Conservation (phyloP, 2,329 filamentous ascomycete genomes). For the Geosmithia putterillii region DNA sequence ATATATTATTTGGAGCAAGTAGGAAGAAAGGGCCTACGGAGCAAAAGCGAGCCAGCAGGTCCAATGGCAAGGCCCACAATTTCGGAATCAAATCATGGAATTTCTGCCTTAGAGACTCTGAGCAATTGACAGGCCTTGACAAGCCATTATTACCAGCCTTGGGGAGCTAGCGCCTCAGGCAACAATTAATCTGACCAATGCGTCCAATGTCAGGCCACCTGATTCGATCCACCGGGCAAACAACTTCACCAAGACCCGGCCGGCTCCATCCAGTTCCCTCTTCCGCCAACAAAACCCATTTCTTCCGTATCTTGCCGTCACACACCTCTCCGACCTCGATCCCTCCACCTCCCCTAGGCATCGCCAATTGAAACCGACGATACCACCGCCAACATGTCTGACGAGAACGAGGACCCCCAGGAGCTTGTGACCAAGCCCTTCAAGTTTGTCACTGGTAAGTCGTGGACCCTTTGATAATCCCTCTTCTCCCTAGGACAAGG, state of each 20-base stretch:
- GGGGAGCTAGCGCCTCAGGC: conserved; percentile 28
- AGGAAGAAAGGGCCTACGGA: background rate
- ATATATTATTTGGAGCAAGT: conserved; percentile 11
- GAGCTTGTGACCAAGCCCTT: conserved; percentile 93
- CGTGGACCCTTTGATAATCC: conserved; percentile 14
- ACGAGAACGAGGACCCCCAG: conserved; percentile 55
- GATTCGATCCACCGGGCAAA: conserved; percentile 23
- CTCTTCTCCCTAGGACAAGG: conserved; percentile 12
- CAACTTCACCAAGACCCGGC: conserved; percentile 3
- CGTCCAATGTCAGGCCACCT: conserved; percentile 18
- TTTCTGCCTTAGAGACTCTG: conserved; percentile 18
- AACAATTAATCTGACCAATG: conserved; percentile 7
- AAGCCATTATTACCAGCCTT: no score
- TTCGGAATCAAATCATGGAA: background rate
- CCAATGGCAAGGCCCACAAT: background rate
- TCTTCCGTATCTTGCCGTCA: background rate
- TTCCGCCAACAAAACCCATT: conserved; percentile 5
- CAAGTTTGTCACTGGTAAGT: conserved; percentile 99
- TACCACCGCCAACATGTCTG: conserved; percentile 62
- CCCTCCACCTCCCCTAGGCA: background rate
- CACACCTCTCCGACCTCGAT: background rate
- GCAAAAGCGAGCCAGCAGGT: background rate
- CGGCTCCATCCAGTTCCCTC: background rate
- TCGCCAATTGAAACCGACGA: background rate
- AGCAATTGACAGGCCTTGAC: background rate